Conservation (phyloP, 768 basidiomycete species). For the Lentinula lateritia region DNA sequence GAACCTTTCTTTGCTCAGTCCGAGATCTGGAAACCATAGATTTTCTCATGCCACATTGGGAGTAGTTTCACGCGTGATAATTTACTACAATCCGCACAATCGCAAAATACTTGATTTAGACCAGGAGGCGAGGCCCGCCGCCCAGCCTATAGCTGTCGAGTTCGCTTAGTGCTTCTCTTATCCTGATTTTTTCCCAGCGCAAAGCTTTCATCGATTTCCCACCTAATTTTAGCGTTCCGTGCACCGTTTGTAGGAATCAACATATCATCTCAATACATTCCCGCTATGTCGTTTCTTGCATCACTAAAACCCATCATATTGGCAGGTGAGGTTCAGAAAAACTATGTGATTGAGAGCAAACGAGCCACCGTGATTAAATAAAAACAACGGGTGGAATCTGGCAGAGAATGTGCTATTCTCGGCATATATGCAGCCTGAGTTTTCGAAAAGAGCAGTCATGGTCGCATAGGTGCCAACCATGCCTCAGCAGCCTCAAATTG, state of each 20-base stretch:
- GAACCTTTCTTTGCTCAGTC: constrained; percentile 2
- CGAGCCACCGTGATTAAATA: background rate
- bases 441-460: constrained; percentile 35
- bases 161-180: background rate
- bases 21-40: constrained; percentile 7
- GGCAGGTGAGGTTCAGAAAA: background rate
- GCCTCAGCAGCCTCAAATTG: constrained; percentile 95
- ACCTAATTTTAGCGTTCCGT: constrained; percentile 8
- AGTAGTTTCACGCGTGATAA: constrained; percentile 3
- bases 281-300: background rate
- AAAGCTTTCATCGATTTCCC: constrained; percentile 10
- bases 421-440: background rate
- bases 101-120: background rate
- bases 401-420: background rate
- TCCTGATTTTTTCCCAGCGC: constrained; percentile 5
- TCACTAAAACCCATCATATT: background rate
- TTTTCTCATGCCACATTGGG: constrained; percentile 6
- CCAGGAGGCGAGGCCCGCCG: background rate
- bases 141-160: background rate
- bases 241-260: constrained; percentile 5
- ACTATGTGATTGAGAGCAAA: background rate
- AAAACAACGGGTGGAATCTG: background rate
- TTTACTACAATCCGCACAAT: background rate
- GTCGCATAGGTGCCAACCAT: constrained; percentile 90
- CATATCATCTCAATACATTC: background rate